These are phyloP conservation scores for Fonsecaea pugnacius DNA, from an alignment of 2,329 filamentous ascomycete species.

Conservation along the genomic window DNA sequence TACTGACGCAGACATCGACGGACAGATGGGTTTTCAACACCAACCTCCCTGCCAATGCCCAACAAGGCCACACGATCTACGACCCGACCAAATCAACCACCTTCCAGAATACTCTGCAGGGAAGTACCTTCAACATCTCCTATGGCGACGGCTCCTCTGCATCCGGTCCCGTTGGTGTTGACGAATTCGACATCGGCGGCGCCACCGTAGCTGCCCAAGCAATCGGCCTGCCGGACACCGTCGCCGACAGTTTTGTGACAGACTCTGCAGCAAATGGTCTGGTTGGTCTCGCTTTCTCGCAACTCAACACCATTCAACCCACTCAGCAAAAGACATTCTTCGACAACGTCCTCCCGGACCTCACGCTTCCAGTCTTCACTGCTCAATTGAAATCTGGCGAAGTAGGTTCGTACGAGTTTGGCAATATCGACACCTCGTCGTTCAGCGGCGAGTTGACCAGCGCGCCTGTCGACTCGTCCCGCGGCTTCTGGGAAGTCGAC, in stretches of 20 bases:
- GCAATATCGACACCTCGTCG: constrained; percentile 66
- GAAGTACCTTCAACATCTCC: constrained; percentile 64
- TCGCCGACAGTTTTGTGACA: constrained; percentile 62
- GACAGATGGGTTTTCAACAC: constrained; percentile 71
- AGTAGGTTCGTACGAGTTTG: constrained; percentile 73
- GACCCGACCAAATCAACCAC: constrained; percentile 58
- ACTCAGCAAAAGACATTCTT: constrained; percentile 72
- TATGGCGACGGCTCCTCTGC: constrained; percentile 72
- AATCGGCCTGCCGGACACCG: constrained; percentile 67
- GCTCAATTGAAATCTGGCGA: constrained; percentile 66
- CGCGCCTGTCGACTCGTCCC: constrained; percentile 62
- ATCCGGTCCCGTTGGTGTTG: constrained; percentile 66
- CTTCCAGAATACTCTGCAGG: constrained; percentile 52
- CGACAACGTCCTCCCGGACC: constrained; percentile 66
- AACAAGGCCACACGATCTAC: constrained; percentile 60
- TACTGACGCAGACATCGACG: constrained; percentile 12
- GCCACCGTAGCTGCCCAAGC: constrained; percentile 65
- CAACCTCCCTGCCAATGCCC: constrained; percentile 53
- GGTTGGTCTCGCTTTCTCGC: constrained; percentile 69
- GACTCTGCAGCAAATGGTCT: constrained; percentile 70
- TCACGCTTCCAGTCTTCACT: constrained; percentile 71
- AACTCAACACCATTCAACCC: constrained; percentile 68
- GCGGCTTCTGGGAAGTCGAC: constrained; percentile 72
- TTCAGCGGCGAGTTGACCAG: constrained; percentile 67
- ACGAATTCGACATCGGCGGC: constrained; percentile 70